These are phyloP conservation scores for Filobasidium uniguttulatum DNA, from an alignment of 1,284 basidiomycete genomes.

Conservation along the genomic window DNA sequence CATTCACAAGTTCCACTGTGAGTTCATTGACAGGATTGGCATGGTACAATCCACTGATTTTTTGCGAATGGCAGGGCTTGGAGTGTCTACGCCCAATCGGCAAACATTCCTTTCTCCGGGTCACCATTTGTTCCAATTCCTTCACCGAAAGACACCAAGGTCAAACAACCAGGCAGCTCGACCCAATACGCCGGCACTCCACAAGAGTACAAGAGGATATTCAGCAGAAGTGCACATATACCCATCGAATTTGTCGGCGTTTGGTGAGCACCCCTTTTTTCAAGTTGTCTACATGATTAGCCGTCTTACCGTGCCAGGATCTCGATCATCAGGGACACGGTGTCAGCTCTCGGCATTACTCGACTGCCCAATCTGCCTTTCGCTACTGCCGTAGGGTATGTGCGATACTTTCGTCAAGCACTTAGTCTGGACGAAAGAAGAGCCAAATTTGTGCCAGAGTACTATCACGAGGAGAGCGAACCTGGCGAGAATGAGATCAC, in stretches of 20 bases:
- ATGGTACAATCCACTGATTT: not conserved
- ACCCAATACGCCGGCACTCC: slow-evolving; percentile 8
- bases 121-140: slow-evolving; percentile 1
- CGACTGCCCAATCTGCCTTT: slow-evolving; percentile 18
- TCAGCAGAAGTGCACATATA: slow-evolving; percentile 20
- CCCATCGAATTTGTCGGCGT: slow-evolving; percentile 29
- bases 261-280: no score
- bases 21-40: not conserved
- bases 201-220: slow-evolving; percentile 18
- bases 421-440: slow-evolving; percentile 17
- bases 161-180: slow-evolving; percentile 1
- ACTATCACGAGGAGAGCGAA: slow-evolving; percentile 10
- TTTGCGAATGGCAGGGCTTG: slow-evolving; percentile 19
- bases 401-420: slow-evolving; percentile 29
- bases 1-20: slow-evolving; percentile 4
- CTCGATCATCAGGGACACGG: slow-evolving; percentile 5
- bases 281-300: no score
- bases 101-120: not conserved
- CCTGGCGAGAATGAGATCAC: not conserved
- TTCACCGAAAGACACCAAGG: slow-evolving; percentile 3
- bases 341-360: slow-evolving; percentile 7
- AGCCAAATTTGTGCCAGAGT: slow-evolving; percentile 27
- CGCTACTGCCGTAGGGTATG: slow-evolving; percentile 17
- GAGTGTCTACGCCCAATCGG: slow-evolving; percentile 20
- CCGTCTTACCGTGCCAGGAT: not conserved